Base-by-base conservation (phyloP, 192 early-diverging fungal genomes). In the Mortierella hygrophila region DNA sequence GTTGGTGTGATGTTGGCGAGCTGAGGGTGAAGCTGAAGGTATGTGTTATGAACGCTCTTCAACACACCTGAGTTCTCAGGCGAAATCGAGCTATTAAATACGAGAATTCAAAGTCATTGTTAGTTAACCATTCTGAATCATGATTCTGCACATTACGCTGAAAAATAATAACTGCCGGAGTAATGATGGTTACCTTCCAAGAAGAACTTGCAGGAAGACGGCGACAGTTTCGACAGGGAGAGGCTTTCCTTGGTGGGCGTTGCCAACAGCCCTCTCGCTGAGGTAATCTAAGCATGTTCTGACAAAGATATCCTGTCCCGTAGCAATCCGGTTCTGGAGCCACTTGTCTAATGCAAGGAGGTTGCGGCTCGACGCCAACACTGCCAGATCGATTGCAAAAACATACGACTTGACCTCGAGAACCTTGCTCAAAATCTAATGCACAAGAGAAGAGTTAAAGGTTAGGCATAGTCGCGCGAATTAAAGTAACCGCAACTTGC, bases 321-420 rank as follows among this genome's bases (percentile, higher is more conserved):
- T 90, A 10, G 80, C 70, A 16, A 97, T 91, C 40, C 94, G 93
- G 65, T 96, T 96, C 74, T 91, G 92, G 13, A 97, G 82, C 96
- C 96, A 97, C 82, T 96, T 96, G 78, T 97, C 97, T 2, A 97
- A 79, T 74, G 95, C 96, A 6, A 97, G 81, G 69, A 93, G 95
- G 75, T 96, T 95, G 37, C 95, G 88, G 10, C 95, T 90, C 4
- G 94, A 94, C 6, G 97, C 96, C 18, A 97, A 87, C 1, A 95
- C 92, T 38, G 96, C 96, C 26, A 97, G 79, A 71, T 97, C 97
- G 68, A 97, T 95, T 0, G 94, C 75, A 83, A 97, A 97, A 3
- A 85, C 80, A 72, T 90, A 93, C 5, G 92, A 92, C 70, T 94
- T 93, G 18, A 90, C 84, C 69, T 96, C 93, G 11, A 97, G 82